phyloP scores from a whole-genome alignment of 495 filamentous ascomycete species.

The Aspergillus affinis region DNA sequence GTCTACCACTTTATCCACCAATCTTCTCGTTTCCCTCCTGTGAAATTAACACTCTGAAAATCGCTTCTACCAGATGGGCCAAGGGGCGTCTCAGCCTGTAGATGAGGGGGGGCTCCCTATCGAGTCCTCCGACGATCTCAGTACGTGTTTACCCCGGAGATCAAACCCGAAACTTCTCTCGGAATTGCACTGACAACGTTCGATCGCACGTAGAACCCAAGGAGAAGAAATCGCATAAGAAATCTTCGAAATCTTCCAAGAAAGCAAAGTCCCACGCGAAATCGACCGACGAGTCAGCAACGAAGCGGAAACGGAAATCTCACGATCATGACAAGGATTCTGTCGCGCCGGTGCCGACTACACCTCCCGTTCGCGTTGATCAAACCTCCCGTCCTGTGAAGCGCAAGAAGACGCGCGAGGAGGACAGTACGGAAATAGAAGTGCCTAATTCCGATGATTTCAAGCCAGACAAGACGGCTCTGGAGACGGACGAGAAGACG shows the following conservation, averaged over 20 bases:
- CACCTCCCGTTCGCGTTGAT: not conserved
- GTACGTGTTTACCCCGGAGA: not conserved
- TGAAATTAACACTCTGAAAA: not conserved
- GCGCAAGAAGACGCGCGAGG: conserved; percentile 1
- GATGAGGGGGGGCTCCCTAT: not conserved
- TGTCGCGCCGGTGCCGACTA: not conserved
- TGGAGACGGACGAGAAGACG: too few species aligned
- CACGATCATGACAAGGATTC: not conserved
- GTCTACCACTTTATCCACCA: not conserved
- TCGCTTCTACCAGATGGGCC: not conserved
- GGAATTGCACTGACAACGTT: not conserved
- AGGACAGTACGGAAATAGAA: not conserved
- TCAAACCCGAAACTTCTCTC: not conserved
- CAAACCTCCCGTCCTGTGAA: conserved; percentile 5
- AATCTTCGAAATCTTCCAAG: not conserved
- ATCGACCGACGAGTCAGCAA: not conserved
- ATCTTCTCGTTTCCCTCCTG: too few species aligned
- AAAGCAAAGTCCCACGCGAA: conserved; percentile 5
- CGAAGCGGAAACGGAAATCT: conserved; percentile 15
- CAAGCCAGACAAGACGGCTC: not conserved
- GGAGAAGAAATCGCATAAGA: conserved; percentile 15
- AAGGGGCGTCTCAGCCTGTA: not conserved
- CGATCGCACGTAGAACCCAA: not conserved
- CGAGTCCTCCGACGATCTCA: not conserved
- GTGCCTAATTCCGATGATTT: not conserved